These are phyloP conservation scores for Chlamydomonas urium DNA, from an alignment of 139 green algal genomes.

Conservation along the genomic window DNA sequence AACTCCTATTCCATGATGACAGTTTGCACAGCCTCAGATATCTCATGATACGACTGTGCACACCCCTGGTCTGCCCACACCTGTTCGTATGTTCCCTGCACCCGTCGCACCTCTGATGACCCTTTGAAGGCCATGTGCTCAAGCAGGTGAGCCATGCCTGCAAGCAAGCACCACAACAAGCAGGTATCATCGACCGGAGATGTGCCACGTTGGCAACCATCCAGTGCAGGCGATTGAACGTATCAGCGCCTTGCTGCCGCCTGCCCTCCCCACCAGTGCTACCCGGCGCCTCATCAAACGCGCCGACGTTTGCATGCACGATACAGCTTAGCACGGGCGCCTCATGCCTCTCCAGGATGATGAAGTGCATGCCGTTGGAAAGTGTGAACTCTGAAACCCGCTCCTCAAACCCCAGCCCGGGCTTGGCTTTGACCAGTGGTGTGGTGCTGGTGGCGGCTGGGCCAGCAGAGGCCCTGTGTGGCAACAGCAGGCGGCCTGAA, in stretches of 20 bases:
- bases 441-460: no score
- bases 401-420: not conserved
- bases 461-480: no score
- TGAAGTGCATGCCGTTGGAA: constrained; percentile 82
- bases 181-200: not conserved
- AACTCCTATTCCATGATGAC: no score
- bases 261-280: constrained; percentile 44
- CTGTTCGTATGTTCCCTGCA: no score
- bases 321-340: constrained; percentile 54
- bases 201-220: no score
- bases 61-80: no score
- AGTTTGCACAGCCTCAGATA: no score
- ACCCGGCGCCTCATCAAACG: constrained; percentile 68
- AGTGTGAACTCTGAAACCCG: constrained; percentile 72
- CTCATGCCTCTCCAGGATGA: constrained; percentile 66
- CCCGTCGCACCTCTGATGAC: constrained; percentile 3
- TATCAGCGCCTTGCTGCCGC: no score
- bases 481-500: no score
- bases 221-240: no score
- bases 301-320: constrained; percentile 55
- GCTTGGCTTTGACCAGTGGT: no score
- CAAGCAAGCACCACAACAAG: not conserved
- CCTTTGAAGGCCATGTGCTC: constrained; percentile 85
- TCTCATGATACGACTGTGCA: no score
- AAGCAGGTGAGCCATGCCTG: constrained; percentile 80